Evolutionary conservation across 2,329 filamentous ascomycete genomes (phyloP), one percentile per base, ranked within the genome.

Genomic region (Nemania sp.): DNA sequence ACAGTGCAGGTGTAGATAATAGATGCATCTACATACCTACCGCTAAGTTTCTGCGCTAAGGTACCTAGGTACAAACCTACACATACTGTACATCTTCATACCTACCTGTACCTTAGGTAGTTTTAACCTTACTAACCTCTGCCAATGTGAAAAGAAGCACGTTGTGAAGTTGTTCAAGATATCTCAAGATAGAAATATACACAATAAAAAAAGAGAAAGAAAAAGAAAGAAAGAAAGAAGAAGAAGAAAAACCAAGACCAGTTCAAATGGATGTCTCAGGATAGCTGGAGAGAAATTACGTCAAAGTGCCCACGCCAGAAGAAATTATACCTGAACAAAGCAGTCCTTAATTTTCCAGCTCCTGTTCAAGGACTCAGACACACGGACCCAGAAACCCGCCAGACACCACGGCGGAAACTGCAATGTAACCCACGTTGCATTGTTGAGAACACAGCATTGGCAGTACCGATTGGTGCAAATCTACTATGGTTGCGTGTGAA

Each of bases 401-500:
- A 51, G 47, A 51, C 13, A 13, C 47, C 47, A 27, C 47, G 15
- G 20, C 47, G 47, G 22, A 27, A 51, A 27, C 47, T 51, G 47
- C 22, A 51, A 27, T 51, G 47, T 26, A 51, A 51, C 47, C 5
- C 20, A 26, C 22, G 24, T 18, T 51, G 47, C 47, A 51, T 51
- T 27, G 13, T 51, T 10, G 24, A 24, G 24, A 22, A 27, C 47
- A 51, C 22, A 24, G 20, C 20, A 15, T 51, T n/a, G 10, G 22
- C 47, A 51, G 20, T 51, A 18, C 47, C 47, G 47, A 51, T 51
- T 51, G 47, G 47, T 51, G 47, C 47, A 26, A 51, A 27, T 26
- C 22, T 11, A 5, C 13, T 20, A 11, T 13, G 22, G 47, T 18
- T 4, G 13, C 13, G 11, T 51, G 47, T 51, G 47, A 51, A 5